Conservation (phyloP, 2,329 filamentous ascomycete species). For the Colletotrichum tanaceti region DNA sequence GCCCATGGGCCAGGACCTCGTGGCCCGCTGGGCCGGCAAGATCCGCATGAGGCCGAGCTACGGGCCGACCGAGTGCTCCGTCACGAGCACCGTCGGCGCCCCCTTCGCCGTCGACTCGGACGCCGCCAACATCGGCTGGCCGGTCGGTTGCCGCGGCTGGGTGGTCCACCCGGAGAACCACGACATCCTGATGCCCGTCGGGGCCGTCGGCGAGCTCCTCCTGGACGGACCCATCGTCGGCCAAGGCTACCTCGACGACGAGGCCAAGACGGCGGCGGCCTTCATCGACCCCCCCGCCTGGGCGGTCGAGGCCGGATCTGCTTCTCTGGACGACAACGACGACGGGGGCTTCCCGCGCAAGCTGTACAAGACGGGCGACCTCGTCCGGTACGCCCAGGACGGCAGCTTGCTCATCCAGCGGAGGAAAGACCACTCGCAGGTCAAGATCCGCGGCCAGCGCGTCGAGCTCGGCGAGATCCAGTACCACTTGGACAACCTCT, state of each 20-base stretch:
- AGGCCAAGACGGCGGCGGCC: constrained; percentile 8
- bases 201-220: constrained; percentile 33
- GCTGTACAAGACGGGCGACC: constrained; percentile 40
- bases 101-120: constrained; percentile 3
- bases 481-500: constrained; percentile 16
- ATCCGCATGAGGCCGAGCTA: constrained; percentile 44
- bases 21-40: constrained; percentile 42
- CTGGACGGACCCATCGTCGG: constrained; percentile 29
- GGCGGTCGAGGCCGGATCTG: background rate
- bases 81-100: constrained; percentile 49
- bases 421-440: constrained; percentile 41
- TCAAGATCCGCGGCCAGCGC: constrained; percentile 42
- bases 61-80: constrained; percentile 45
- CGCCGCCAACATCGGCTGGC: constrained; percentile 45
- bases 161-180: constrained; percentile 43
- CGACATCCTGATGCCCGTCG: constrained; percentile 23
- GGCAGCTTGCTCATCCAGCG: constrained; percentile 35
- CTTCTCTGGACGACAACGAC: accelerated
- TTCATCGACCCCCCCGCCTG: constrained; percentile 26
- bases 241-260: constrained; percentile 31
- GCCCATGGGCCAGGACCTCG: constrained; percentile 43
- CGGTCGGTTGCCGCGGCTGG: constrained; percentile 42
- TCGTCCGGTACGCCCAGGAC: constrained; percentile 32
- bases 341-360: background rate
- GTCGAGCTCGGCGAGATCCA: constrained; percentile 36